Base-by-base conservation (phyloP, 2,329 filamentous ascomycete species). In the Paraphaeosphaeria sporulosa region DNA sequence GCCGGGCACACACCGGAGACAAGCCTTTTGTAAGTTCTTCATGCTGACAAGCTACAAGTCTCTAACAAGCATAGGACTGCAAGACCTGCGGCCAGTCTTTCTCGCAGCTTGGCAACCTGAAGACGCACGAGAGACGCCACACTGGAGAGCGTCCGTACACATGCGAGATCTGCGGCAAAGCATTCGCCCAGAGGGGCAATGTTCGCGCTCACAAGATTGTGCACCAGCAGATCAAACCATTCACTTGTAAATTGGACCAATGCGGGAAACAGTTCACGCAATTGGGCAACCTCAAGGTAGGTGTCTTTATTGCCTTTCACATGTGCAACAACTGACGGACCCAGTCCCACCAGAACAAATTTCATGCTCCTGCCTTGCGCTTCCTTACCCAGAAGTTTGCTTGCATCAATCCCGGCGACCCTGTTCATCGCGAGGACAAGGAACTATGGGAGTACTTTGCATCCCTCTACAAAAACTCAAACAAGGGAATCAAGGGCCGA, bases 401-500 rank as follows among this genome's bases (percentile, higher is more conserved):
- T 17, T 83, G 84, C 40, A 82, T 89, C 59, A 79, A 81, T 38
- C 85, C 89, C 55, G 83, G 83, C n/a, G 86, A 90, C 40, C 80
- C 83, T 5, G 87, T 94, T n/a, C 82, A 82, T 12, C 82, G 85
- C 0, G 84, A 89, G 40, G 92, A 97, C 70, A 89, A 87, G 62
- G 89, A 93, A 61, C 83, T 97, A 53, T 93, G 91, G 82, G 87
- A 90, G 67, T 96, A 97, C 80, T 95, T 98, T 74, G 86, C 89
- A 4, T 85, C 85, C 0, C 84, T 97, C n/a, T 97, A 97, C 85
- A 97, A 96, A 83, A 96, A 98, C 80, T 94, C 91, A 80, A 98
- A 98, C 85, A 97, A 97, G 78, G 95, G 95, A 1, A 97, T 98
- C 83, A 98, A 97, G 79, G 95, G 95, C 12, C 89, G 95, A 48